phyloP scores from a whole-genome alignment of 805 yeast genomes.

The Lachancea cidri region DNA sequence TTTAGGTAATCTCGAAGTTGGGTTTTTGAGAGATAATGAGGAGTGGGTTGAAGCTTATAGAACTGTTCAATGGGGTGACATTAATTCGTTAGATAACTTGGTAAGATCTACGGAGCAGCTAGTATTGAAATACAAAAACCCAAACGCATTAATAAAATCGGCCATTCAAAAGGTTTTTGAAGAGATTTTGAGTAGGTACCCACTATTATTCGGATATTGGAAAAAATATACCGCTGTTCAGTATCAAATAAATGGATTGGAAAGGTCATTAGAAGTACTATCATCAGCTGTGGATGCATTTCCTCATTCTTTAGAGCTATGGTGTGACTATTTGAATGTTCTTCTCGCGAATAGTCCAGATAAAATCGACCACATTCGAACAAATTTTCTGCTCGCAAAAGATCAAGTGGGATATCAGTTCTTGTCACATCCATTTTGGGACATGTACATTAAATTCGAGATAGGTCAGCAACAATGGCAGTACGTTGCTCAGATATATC shows the following conservation, averaged over 20 bases:
- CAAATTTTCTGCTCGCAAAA: conserved; percentile 46
- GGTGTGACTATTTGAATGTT: conserved; percentile 62
- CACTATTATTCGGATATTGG: conserved; percentile 60
- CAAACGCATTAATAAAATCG: conserved; percentile 28
- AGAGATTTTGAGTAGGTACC: conserved; percentile 47
- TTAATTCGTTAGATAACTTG: conserved; percentile 38
- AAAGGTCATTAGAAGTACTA: conserved; percentile 44
- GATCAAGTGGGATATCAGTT: conserved; percentile 62
- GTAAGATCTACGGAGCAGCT: conserved; percentile 33
- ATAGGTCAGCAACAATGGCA: conserved; percentile 34
- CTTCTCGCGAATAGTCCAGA: conserved; percentile 39
- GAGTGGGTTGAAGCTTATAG: conserved; percentile 20
- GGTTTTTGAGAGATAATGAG: conserved; percentile 26
- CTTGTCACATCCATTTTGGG: conserved; percentile 80
- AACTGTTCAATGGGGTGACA: conserved; percentile 30
- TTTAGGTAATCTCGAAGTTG: conserved; percentile 19
- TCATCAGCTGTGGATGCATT: conserved; percentile 41
- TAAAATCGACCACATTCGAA: conserved; percentile 33
- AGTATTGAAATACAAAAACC: conserved; percentile 32
- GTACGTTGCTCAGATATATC: conserved; percentile 39
- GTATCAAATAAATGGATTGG: conserved; percentile 51
- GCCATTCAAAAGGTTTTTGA: conserved; percentile 35
- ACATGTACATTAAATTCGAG: conserved; percentile 62
- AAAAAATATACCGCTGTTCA: conserved; percentile 51
- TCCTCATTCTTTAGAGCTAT: conserved; percentile 58